phyloP scores from a whole-genome alignment of 192 early-diverging fungal species.

The Coemansia sp. region DNA sequence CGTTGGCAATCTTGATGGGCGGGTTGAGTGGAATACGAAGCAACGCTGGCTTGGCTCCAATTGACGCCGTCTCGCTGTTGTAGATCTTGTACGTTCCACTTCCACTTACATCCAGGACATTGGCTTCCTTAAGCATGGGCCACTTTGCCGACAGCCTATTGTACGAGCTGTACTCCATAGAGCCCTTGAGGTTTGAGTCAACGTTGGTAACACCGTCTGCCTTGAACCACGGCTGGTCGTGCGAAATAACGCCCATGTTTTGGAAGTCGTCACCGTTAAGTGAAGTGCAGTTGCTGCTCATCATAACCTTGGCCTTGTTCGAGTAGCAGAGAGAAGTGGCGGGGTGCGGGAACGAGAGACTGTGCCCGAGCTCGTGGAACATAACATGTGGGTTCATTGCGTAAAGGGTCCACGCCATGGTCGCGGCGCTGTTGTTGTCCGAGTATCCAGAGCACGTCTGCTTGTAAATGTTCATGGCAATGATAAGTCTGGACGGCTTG shows the following conservation, averaged over 20 bases:
- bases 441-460: background rate
- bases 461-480: background rate
- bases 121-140: slow-evolving; percentile 7
- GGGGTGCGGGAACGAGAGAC: background rate
- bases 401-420: background rate
- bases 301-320: background rate
- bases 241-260: slow-evolving; percentile 3
- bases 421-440: background rate
- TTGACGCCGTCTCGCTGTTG: background rate
- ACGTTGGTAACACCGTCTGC: slow-evolving; percentile 4
- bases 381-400: background rate
- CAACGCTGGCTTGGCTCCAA: background rate
- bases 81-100: slow-evolving; percentile 1
- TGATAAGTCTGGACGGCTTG: background rate
- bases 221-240: slow-evolving; percentile 5
- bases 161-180: slow-evolving; percentile 2
- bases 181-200: background rate
- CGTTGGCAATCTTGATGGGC: background rate
- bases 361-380: slow-evolving; percentile 8
- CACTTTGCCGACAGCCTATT: background rate
- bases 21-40: slow-evolving; percentile 3
- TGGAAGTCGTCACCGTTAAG: background rate
- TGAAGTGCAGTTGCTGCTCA: slow-evolving; percentile 5
- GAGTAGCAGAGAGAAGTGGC: background rate
- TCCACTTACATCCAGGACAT: background rate